Base-by-base conservation (phyloP, 2,329 filamentous ascomycete species). In the Fusarium buxicola region DNA sequence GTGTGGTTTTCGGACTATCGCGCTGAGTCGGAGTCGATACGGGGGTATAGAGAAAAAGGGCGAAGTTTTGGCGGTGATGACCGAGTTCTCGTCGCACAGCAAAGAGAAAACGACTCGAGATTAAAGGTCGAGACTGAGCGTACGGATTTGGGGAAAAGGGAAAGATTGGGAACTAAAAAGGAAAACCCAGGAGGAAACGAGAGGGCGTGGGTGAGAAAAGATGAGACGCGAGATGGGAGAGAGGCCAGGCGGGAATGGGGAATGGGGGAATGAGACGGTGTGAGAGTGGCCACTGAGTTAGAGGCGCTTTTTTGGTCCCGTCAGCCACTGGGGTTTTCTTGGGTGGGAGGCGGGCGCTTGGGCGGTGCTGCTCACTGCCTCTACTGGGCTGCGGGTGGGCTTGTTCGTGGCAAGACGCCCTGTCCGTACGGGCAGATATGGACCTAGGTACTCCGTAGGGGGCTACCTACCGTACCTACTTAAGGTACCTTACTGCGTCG, bases 71-170 rank as follows among this genome's bases (percentile, higher is more conserved):
- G n/a, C 13, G 58, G 30, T 56, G 28, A 36, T 45, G 13, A 50
- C 44, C 55, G 32, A 52, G 32, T 51, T 71, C 69, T 71, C 69
- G 66, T 71, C 65, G 69, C 69, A 31, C 66, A 70, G 69, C 65
- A 69, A 70, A 52, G 67, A 71, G 66, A 67, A 53, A 48, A 51
- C 41, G 25, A 41, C 43, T 44, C 44, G 46, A 50, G 36, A 16
- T 44, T 31, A 40, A 47, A 48, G 25, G 63, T 54, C 28, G 31
- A 55, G 51, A 27, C 41, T 47, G 30, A 28, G 38, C 15, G 45
- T 43, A 15, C 32, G 41, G 51, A 40, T 43, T 45, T 13, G 39
- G 41, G 32, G 31, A 27, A 41, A 40, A 47, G 38, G 39, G 32
- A 30, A 24, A 53, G 51, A 39, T 21, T 21, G 21, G 21, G 6